phyloP scores from a whole-genome alignment of 345 rosid genomes.

The Eucalyptus brandiana region DNA sequence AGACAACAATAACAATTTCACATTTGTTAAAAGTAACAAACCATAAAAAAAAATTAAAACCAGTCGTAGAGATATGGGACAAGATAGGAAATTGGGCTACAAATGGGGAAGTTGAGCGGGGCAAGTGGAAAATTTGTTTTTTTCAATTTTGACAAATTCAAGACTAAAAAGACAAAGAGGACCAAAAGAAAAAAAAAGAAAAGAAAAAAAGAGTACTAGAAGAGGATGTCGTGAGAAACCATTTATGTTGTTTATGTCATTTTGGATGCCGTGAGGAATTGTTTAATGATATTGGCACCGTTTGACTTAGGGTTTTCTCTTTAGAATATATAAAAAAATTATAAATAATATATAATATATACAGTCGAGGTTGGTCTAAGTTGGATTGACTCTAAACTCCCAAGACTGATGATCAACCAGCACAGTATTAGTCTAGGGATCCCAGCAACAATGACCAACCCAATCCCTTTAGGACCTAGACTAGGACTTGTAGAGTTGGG shows the following conservation, averaged over 20 bases:
- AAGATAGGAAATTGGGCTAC: too few relatives aligned
- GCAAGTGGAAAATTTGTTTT: too few relatives aligned
- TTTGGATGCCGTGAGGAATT: accelerated
- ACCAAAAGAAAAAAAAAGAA: too few relatives aligned
- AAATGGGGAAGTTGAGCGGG: accelerated
- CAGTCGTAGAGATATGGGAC: too few relatives aligned
- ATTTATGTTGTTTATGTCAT: accelerated
- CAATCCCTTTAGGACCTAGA: accelerated
- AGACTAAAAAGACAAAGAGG: too few relatives aligned
- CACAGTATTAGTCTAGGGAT: accelerated
- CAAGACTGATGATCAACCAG: accelerated
- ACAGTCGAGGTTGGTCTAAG: accelerated
- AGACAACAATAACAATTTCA: too few relatives aligned
- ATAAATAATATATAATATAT: too few relatives aligned
- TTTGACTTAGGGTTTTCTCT: too few relatives aligned
- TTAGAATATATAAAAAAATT: too few relatives aligned
- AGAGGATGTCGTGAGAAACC: accelerated
- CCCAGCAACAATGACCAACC: accelerated
- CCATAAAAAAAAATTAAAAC: too few relatives aligned
- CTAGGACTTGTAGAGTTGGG: accelerated
- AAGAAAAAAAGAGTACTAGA: accelerated
- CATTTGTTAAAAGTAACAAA: too few relatives aligned
- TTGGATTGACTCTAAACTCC: accelerated
- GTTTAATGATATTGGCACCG: accelerated
- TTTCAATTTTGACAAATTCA: too few relatives aligned